Evolutionary conservation across 805 yeast species (phyloP), one percentile per base, ranked within the genome.

Genomic region (Starmerella stellata): DNA sequence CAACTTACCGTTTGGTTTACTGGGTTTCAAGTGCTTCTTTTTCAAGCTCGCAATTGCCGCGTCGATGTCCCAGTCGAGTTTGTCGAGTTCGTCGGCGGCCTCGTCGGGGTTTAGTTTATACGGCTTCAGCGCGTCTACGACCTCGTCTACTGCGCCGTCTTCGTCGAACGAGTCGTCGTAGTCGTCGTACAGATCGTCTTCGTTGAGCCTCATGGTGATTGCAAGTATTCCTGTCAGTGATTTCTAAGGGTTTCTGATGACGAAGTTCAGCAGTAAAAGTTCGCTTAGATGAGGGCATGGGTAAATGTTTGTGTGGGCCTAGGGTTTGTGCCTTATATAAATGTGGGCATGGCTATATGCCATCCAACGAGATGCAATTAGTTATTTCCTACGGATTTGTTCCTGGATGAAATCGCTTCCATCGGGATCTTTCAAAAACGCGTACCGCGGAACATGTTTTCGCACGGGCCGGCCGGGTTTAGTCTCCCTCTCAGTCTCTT

Each of bases 21-120:
- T 36, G 39, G 19, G 30, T 33, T 17, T 24, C 23, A 27, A 17
- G 29, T n/a, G 38, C 21, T 27, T 18, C 25, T 34, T 36, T 35
- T 52, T 44, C 15, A 43, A 27, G 21, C 36, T 41, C 21, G 45
- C 49, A 14, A 52, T 44, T 14, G 56, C 52, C 4, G 40, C 45
- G 21, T 50, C 53, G 17, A 47, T 41, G 36, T 52, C 55, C 37
- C 45, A 46, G 38, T 50, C 55, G 21, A 30, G 38, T 34, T 39
- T 39, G 20, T 50, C 52, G 21, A 50, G 45, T 25, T 46, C 50
- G 23, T 42, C 47, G 36, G 37, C 42, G 15, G 49, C 52, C 34
- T 49, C 45, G 23, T 40, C 44, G 16, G 37, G 46, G 17, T 33
- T 31, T 17, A 45, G 41, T 19, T 33, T 19, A 15, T 28, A 34